Percentiles rank a stretch among this genome's conserved stretches.
phyloP scores from a whole-genome alignment of 2,329 filamentous ascomycete genomes.

The Orbilia quercus region DNA sequence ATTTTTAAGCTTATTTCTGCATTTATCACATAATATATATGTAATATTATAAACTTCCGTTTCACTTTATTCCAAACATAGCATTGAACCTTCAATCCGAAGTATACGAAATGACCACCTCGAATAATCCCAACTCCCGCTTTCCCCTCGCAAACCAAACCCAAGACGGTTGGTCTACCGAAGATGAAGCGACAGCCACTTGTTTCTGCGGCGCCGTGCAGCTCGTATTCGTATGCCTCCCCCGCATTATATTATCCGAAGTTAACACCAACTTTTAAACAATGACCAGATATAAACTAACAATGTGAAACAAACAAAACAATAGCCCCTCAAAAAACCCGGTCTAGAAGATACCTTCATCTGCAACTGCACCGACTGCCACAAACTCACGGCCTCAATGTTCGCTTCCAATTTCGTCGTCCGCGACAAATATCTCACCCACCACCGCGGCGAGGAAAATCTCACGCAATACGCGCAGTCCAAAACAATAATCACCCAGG shows the following conservation, averaged over 20 bases:
- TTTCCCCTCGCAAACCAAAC: constrained; percentile 64
- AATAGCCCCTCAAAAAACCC: constrained; percentile 65
- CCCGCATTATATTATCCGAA: neutral
- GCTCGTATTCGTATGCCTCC: constrained; percentile 66
- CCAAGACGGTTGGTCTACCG: constrained; percentile 65
- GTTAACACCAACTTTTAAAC: too few relatives aligned
- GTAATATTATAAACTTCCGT: too few relatives aligned
- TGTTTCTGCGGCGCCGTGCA: constrained; percentile 72
- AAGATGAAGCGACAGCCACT: constrained; percentile 69
- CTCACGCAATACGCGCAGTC: constrained; percentile 66
- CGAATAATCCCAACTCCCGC: constrained; percentile 60
- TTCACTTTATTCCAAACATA: too few relatives aligned
- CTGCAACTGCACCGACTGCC: constrained; percentile 73
- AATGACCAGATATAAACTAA: too few relatives aligned
- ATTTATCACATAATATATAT: neutral
- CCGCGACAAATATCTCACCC: constrained; percentile 64
- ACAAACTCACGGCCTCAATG: constrained; percentile 73
- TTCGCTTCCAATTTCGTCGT: constrained; percentile 72
- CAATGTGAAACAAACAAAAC: neutral
- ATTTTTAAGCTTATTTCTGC: too few relatives aligned
- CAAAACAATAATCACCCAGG: constrained; percentile 64
- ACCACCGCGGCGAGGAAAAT: constrained; percentile 68
- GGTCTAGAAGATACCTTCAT: constrained; percentile 68
- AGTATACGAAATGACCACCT: too few relatives aligned
- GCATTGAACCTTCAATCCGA: too few relatives aligned